A percentile compares a stretch with the other conserved stretches of the same genome.
Evolutionary conservation across 1,139 yeast species (phyloP).

Genomic region (Blastobotrys niveus): DNA sequence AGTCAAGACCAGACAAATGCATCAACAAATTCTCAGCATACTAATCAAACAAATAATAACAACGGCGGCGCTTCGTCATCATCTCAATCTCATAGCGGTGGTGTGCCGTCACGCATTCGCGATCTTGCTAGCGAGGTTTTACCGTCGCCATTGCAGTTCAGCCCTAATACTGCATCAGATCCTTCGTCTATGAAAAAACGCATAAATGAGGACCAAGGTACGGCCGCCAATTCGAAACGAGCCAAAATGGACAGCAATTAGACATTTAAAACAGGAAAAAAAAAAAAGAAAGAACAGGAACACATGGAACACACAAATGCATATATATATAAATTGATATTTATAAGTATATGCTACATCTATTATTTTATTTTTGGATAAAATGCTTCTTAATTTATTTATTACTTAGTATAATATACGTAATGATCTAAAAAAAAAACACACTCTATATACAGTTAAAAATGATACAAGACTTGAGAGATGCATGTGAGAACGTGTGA

Average conservation of each 20-base stretch:
- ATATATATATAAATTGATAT: no score
- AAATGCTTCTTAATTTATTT: no score
- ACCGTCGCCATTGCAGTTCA: constrained; percentile 34
- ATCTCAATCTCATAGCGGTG: neutral
- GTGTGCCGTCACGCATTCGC: constrained; percentile 1
- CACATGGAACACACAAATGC: no score
- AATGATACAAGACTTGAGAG: no score
- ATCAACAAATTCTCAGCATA: neutral
- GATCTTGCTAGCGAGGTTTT: constrained; percentile 23
- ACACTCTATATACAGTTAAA: no score
- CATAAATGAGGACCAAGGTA: neutral
- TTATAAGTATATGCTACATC: no score
- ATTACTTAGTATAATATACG: no score
- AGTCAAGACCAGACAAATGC: no score
- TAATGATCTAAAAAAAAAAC: no score
- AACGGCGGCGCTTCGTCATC: neutral
- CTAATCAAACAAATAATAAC: neutral
- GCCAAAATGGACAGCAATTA: neutral
- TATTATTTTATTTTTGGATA: no score
- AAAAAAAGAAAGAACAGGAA: neutral
- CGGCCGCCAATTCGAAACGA: neutral
- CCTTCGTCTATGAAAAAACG: no score
- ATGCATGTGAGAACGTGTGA: no score
- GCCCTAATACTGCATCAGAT: constrained; percentile 1
- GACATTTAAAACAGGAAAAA: neutral